Evolutionary conservation across 176 grass and related monocot genomes (phyloP).

Genomic region (Cenchrus americanus): DNA sequence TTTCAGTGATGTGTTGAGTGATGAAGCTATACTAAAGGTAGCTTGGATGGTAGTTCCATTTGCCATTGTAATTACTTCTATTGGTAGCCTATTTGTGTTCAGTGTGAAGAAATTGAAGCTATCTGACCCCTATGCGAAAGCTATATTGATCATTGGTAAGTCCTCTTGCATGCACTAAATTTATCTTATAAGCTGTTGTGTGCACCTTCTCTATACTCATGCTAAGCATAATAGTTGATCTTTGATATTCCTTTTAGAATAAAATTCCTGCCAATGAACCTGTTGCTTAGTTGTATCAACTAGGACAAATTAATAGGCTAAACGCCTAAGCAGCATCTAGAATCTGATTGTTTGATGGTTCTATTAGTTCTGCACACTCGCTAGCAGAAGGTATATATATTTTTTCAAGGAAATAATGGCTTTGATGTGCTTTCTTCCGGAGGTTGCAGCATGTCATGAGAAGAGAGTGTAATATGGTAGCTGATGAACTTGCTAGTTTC

Average conservation of each 20-base stretch:
- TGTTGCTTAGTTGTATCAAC: conserved; percentile 19
- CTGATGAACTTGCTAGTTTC: not conserved
- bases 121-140: conserved; percentile 86
- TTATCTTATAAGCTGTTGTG: conserved; percentile 1
- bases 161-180: conserved; percentile 34
- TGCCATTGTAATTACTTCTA: conserved; percentile 77
- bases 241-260: not conserved
- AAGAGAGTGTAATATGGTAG: not conserved
- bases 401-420: not conserved
- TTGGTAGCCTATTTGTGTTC: conserved; percentile 73
- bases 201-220: not conserved
- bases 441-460: not conserved
- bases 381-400: conserved; percentile 7
- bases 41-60: conserved; percentile 94
- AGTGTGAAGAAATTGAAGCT: conserved; percentile 72
- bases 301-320: conserved; percentile 1
- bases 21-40: conserved; percentile 72
- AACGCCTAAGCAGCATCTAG: not conserved
- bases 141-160: conserved; percentile 90
- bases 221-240: not conserved
- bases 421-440: not conserved
- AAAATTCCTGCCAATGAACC: not conserved
- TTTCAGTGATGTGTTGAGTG: conserved; percentile 71
- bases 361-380: not conserved
- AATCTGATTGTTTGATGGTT: not conserved